Base-by-base conservation (phyloP, 495 filamentous ascomycete species). In the Elasticomyces elasticus region DNA sequence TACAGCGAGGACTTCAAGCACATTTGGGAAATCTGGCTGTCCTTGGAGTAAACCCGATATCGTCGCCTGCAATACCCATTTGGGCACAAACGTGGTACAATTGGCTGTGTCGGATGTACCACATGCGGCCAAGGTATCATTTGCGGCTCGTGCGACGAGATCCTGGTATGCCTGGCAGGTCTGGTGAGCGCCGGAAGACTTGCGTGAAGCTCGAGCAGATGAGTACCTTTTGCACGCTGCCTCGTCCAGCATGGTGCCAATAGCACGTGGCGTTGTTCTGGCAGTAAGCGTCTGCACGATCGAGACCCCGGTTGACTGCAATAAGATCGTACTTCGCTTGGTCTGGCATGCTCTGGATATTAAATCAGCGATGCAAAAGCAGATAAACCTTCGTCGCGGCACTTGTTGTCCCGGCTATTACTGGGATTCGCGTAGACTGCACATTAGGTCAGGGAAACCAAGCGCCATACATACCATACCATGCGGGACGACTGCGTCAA, bases 401-500 rank as follows among this genome's bases (percentile, higher is more conserved):
- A n/a, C n/a, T n/a, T n/a, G n/a, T n/a, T n/a, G n/a, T n/a, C n/a
- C n/a, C n/a, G n/a, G n/a, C n/a, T n/a, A n/a, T n/a, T 7, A 45
- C 6, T 23, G 15, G 5, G 40, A 10, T 45, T 15, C 3, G 15
- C 42, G 9, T 20, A 33, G 46, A n/a, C n/a, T n/a, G n/a, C n/a
- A n/a, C n/a, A n/a, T n/a, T n/a, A n/a, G n/a, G n/a, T n/a, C n/a
- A n/a, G n/a, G n/a, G n/a, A n/a, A n/a, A n/a, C n/a, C n/a, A n/a
- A n/a, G n/a, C n/a, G n/a, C n/a, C n/a, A n/a, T 23, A 40, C 48
- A 10, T 40, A 51, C 48, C 15, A 51, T 4, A n/a, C 48, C 48
- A 40, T 51, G 48, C 2, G 48, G 33, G 13, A 51, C 48, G 22
- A 51, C 48, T 17, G 48, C 48, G 22, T 51, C 48, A 51, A 51